Evolutionary conservation across 768 basidiomycete genomes (phyloP), one percentile per base, ranked within the genome.

Genomic region (Suillus weaverae): DNA sequence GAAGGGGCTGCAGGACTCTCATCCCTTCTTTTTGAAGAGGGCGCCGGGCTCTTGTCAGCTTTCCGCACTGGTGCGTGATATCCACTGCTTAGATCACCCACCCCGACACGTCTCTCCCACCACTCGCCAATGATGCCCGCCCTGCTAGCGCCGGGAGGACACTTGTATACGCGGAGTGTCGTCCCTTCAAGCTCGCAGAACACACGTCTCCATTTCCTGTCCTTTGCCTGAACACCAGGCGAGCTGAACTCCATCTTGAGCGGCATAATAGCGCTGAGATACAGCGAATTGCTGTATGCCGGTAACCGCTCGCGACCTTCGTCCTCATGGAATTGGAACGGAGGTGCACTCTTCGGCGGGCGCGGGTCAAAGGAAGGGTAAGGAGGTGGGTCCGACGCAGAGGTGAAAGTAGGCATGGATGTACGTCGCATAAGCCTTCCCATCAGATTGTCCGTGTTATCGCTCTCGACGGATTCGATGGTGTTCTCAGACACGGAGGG

Each of bases 161-260:
- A 85, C 66, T 83, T 83, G 75, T 92, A 94, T 64, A 98, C 82
- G 69, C 86, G 85, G 73, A 99, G 87, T 67, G 83, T 81, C n/a
- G 97, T 98, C 54, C 97, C 97, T 71, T 97, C 94, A 33, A 99
- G 78, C 70, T 96, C 91, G 72, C 94, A 92, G 68, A 95, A 83
- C 60, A 91, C 87, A 59, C 92, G 82, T 65, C 92, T 85, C 97
- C 97, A 99, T 72, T 94, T 93, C 54, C 97, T 82, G 73, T 99
- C 96, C 73, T 83, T 86, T 8, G 96, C 89, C 75, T 97, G 93
- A 3, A 93, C 81, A 8, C 95, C 95, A 0, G 95, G 94, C 13
- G 83, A 77, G 5, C 78, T 80, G 73, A 99, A 99, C 81, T 99
- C 97, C 88, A 95, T 86, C 82, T 99, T 99, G 55, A 92, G 86